Conservation (phyloP, 192 early-diverging fungal genomes). For the Backusella tuberculispora region DNA sequence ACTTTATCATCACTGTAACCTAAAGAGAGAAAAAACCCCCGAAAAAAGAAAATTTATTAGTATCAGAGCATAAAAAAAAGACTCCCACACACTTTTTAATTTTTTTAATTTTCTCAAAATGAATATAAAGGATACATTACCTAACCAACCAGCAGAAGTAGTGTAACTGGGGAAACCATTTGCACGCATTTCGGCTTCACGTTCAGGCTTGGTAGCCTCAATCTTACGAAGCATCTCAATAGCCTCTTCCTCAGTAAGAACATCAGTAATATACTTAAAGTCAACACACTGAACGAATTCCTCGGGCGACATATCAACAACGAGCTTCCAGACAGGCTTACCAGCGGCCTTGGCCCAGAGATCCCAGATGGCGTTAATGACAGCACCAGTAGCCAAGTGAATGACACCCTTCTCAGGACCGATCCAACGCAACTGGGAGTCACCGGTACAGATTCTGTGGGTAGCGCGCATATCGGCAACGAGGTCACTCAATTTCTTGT, state of each 20-base stretch:
- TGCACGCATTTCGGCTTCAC: constrained; percentile 40
- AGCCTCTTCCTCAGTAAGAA: constrained; percentile 45
- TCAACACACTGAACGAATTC: constrained; percentile 46
- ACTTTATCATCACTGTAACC: constrained; percentile 51
- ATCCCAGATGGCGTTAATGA: constrained; percentile 52
- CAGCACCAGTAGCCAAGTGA: constrained; percentile 47
- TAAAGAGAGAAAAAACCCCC: constrained; percentile 5
- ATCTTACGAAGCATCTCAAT: constrained; percentile 45
- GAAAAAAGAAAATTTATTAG: constrained; percentile 9
- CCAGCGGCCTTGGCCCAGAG: constrained; percentile 46
- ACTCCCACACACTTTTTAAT: neutral
- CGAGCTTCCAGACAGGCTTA: constrained; percentile 53
- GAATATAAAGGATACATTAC: constrained; percentile 25
- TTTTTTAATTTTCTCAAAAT: neutral
- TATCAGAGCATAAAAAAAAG: neutral
- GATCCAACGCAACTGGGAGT: constrained; percentile 46
- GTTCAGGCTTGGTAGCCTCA: constrained; percentile 38
- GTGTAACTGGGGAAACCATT: constrained; percentile 49
- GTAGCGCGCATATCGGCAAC: constrained; percentile 38
- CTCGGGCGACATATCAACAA: constrained; percentile 46
- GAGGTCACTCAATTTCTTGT: constrained; percentile 33
- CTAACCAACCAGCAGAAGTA: constrained; percentile 48
- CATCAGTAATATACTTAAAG: constrained; percentile 52
- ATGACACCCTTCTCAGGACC: constrained; percentile 49
- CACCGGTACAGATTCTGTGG: constrained; percentile 40